These are phyloP conservation scores for Gracilariopsis chorda DNA, from an alignment of 23 red algal species.

Conservation along the genomic window DNA sequence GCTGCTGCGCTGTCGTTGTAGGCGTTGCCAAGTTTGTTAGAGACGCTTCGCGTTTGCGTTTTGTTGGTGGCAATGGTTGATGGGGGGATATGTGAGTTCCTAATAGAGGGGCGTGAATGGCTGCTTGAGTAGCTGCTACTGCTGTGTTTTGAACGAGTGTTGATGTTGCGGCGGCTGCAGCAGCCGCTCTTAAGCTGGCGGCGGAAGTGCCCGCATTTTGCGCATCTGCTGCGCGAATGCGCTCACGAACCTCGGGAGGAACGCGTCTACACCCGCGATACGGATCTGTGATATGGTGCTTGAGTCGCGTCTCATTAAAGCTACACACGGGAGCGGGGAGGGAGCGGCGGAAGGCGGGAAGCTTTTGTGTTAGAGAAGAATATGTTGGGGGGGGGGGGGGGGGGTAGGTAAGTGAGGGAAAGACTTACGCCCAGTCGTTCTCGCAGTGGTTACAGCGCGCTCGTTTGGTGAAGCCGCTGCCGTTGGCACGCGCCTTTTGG, in stretches of 20 bases:
- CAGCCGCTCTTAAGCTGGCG: background rate
- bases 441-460: conserved; percentile 50
- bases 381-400: background rate
- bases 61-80: background rate
- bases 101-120: background rate
- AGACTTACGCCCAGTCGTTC: conserved; percentile 66
- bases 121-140: background rate
- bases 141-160: no score
- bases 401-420: background rate
- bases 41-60: conserved; percentile 37
- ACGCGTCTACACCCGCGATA: conserved; percentile 55
- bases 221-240: conserved; percentile 35
- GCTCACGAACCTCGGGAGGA: conserved; percentile 35
- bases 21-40: background rate
- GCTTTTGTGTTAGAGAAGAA: background rate
- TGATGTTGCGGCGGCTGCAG: background rate
- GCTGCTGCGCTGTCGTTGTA: background rate
- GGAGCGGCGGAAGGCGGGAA: background rate
- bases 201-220: background rate
- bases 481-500: conserved; percentile 33
- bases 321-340: background rate
- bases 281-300: conserved; percentile 44
- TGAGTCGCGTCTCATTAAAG: conserved; percentile 62
- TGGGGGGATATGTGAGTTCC: conserved; percentile 14
- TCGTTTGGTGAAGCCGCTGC: conserved; percentile 45